Percentiles rank a stretch among this genome's conserved stretches.
These are phyloP conservation scores for Emmonsia crescens DNA, from an alignment of 2,329 filamentous ascomycete species.

Conservation along the genomic window DNA sequence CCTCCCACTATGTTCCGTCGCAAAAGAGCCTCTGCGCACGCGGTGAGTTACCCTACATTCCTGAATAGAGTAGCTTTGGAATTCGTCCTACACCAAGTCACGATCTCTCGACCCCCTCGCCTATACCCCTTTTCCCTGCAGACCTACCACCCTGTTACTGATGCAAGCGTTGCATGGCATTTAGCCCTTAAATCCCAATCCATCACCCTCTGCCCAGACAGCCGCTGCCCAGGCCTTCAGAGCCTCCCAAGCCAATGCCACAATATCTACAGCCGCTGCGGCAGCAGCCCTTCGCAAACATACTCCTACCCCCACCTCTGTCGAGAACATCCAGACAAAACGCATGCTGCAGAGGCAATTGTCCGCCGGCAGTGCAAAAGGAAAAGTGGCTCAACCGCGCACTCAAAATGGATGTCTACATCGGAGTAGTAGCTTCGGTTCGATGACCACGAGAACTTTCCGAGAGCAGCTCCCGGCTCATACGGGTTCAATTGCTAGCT, in stretches of 20 bases:
- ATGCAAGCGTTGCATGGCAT: not conserved
- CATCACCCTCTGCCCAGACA: conserved; percentile 62
- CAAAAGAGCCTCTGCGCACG: conserved; percentile 34
- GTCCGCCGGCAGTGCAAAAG: conserved; percentile 49
- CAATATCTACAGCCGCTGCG: conserved; percentile 74
- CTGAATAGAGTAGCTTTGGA: not conserved
- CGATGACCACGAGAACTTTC: conserved; percentile 85
- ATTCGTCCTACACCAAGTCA: conserved; percentile 1
- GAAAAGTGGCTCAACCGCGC: conserved; percentile 26
- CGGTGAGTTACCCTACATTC: conserved; percentile 21
- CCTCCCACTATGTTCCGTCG: conserved; percentile 29
- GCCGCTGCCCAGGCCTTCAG: conserved; percentile 75
- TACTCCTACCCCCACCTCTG: conserved; percentile 65
- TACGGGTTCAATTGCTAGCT: conserved; percentile 33
- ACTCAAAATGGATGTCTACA: conserved; percentile 41
- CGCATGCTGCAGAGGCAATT: conserved; percentile 62
- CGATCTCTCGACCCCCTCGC: not conserved
- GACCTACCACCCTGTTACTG: not conserved
- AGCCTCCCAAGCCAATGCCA: conserved; percentile 51
- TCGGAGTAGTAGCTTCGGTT: conserved; percentile 59
- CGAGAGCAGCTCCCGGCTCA: conserved; percentile 57
- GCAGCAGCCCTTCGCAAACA: conserved; percentile 72
- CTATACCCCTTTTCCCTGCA: not conserved
- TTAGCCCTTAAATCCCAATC: conserved; percentile 53
- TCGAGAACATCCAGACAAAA: conserved; percentile 78